A percentile compares a stretch with the other conserved stretches of the same genome.
Evolutionary conservation across 75 land plant species (phyloP).

Genomic region (Picea sitchensis): DNA sequence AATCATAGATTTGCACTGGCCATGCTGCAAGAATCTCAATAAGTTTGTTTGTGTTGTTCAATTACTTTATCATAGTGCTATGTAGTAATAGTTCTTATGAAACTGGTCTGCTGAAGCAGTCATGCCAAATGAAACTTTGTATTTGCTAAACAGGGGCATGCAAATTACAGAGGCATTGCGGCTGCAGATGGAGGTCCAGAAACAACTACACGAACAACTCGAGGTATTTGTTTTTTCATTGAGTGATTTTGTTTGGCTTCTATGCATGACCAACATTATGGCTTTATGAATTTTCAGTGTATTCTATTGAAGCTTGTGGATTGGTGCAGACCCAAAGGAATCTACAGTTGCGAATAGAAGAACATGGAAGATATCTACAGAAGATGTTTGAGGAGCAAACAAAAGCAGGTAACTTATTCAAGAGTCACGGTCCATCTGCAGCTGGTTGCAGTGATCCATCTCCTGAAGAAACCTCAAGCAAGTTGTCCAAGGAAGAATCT

Average conservation of each 20-base stretch:
- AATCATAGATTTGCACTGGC: no score
- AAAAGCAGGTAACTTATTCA: constrained; percentile 30
- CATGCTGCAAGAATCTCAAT: no score
- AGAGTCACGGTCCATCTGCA: constrained; percentile 18
- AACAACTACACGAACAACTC: constrained; percentile 17
- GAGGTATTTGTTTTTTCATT: constrained; percentile 13
- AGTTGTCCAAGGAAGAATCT: neutral
- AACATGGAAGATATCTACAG: constrained; percentile 84
- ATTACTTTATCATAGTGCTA: no score
- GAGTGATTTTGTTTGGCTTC: neutral
- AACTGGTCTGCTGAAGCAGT: neutral
- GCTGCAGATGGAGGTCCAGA: constrained; percentile 21
- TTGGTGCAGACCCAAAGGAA: constrained; percentile 75
- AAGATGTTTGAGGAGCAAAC: constrained; percentile 82
- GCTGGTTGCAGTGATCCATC: constrained; percentile 17
- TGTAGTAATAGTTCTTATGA: no score
- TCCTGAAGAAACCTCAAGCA: constrained; percentile 6
- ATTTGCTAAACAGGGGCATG: constrained; percentile 7
- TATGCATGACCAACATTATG: neutral
- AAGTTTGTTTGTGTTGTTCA: no score
- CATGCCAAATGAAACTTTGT: neutral
- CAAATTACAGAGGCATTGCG: constrained; percentile 20
- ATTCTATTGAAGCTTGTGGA: neutral
- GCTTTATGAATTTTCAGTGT: neutral
- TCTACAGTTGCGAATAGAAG: constrained; percentile 81